Evolutionary conservation across 306 rosid species (phyloP), one percentile per base, ranked within the genome.

Genomic region (Alnus glutinosa): DNA sequence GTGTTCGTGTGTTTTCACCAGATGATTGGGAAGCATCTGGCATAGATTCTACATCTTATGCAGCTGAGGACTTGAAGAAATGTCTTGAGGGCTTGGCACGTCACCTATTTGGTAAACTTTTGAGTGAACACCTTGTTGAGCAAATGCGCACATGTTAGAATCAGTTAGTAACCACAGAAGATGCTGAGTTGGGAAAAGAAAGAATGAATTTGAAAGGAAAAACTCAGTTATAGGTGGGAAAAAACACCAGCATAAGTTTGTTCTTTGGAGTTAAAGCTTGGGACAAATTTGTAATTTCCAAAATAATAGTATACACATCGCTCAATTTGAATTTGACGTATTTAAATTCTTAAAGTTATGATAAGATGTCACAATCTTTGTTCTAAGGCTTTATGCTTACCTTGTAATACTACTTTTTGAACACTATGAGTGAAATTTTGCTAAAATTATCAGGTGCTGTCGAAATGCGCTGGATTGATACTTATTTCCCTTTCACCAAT

Each of bases 401-500:
- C 14, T 64, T 36, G 48, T 36, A 2, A 37, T 70, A 70, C 74
- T 59, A 58, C n/a, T 28, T 48, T 44, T 1, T 51, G 42, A 54
- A 57, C 55, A 16, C 12, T 9, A 9, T 44, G 68, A 70, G n/a
- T 66, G 61, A 75, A 42, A n/a, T 46, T 76, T n/a, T 78, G 42
- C 61, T 77, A 16, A 78, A 78, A 44, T 69, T 85, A 80, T 77
- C 89, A 96, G 99, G 99, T 83, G 85, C 87, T 63, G 98, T 96
- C 79, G 97, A 96, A 80, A 92, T 92, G 97, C 99, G 96, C 50
- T 96, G 99, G 99, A 89, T 96, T 73, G 98, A 96, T 86, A 89
- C 99, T 52, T 96, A 93, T 83, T 93, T 93, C 78, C 98, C 99
- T 46, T 96, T 96, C 84, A 96, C 99, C 63, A 80, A 89, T 82